A percentile compares a stretch with the other conserved stretches of the same genome.
Evolutionary conservation across 257 asterid species (phyloP).

Genomic region (Salvia rosmarinus): DNA sequence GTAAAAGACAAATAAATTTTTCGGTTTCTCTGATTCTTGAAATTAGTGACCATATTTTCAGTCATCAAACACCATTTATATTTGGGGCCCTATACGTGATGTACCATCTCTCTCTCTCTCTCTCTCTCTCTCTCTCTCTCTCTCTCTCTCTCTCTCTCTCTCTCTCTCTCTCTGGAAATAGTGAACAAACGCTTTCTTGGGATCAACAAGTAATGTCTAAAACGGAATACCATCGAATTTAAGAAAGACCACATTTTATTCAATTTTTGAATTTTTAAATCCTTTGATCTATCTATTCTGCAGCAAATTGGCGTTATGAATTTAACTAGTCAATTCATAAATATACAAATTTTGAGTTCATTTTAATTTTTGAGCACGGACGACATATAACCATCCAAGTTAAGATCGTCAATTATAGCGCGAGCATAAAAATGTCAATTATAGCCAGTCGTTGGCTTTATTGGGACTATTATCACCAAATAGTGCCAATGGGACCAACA

Average conservation of each 20-base stretch:
- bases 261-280: constrained; percentile 17
- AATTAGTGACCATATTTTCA: constrained; percentile 48
- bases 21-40: constrained; percentile 44
- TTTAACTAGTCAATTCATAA: not conserved
- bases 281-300: not conserved
- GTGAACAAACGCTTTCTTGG: constrained; percentile 40
- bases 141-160: constrained; percentile 24
- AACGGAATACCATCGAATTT: constrained; percentile 13
- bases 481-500: no score
- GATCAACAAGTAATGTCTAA: constrained; percentile 5
- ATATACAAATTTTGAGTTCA: no score
- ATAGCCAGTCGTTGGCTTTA: no score
- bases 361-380: no score
- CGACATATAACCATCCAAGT: no score
- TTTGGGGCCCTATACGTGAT: constrained; percentile 48
- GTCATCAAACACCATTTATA: constrained; percentile 46
- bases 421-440: no score
- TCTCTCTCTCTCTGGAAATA: constrained; percentile 21
- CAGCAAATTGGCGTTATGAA: not conserved
- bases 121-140: constrained; percentile 22
- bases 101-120: constrained; percentile 37
- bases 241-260: not conserved
- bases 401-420: no score
- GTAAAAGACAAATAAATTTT: not conserved
- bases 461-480: no score